These are phyloP conservation scores for Bocquillonia castaneifolia DNA, from an alignment of 441 rosid species.

Conservation along the genomic window DNA sequence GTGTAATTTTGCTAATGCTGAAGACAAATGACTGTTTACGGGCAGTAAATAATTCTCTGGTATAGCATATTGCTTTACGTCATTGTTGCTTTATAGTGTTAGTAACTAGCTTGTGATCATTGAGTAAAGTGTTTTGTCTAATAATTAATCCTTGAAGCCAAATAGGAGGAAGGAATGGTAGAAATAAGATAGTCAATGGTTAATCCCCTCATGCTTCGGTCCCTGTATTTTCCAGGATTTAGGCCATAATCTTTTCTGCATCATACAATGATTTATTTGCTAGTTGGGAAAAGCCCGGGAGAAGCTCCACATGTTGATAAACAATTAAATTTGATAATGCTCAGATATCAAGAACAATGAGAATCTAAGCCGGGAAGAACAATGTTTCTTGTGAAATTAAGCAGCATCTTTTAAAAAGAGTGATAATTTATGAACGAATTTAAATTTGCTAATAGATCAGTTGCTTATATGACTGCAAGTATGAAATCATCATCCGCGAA, in stretches of 20 bases:
- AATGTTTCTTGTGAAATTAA: background rate
- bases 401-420: background rate
- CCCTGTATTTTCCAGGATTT: background rate
- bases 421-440: background rate
- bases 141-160: background rate
- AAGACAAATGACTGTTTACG: constrained; percentile 94
- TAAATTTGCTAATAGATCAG: background rate
- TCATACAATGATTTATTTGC: background rate
- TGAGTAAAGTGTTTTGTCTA: background rate
- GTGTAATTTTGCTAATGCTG: constrained; percentile 82
- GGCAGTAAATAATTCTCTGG: constrained; percentile 77
- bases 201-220: background rate
- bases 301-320: background rate
- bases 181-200: no score
- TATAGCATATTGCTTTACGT: constrained; percentile 22
- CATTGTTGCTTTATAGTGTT: constrained; percentile 10
- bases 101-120: background rate
- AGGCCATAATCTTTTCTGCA: background rate
- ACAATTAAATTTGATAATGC: background rate
- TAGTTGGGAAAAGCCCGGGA: background rate
- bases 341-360: background rate
- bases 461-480: background rate
- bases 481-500: background rate
- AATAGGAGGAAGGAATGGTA: no score
- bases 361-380: background rate